Evolutionary conservation across 1,139 yeast species (phyloP), one percentile per base, ranked within the genome.

Genomic region (Oligophagozyma castellii): DNA sequence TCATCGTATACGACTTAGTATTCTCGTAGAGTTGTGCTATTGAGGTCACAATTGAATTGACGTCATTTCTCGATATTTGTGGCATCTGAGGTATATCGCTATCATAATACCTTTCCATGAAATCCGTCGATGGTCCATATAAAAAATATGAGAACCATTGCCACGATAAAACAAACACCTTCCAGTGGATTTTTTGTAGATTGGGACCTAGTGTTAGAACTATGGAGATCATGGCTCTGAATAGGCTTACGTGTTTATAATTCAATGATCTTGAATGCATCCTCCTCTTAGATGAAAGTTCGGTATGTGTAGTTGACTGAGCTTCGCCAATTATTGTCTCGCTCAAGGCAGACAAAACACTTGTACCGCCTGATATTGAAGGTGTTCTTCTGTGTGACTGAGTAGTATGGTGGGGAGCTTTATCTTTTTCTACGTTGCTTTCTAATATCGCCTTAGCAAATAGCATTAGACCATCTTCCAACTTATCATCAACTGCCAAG

Each of bases 131-230:
- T 1, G 78, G 72, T 0, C 89, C 84, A 43, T 72, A 59, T 22
- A 76, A 40, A 47, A 61, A 67, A 53, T 70, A 69, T 42, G 73
- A 66, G 38, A 72, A 61, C 93, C 94, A 68, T 55, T 80, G 93
- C 32, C 86, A 61, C 0, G 93, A 67, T 7, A 69, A 63, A 48
- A 83, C 61, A 8, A 83, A 56, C 16, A 72, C 65, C 12, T 56
- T 53, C 96, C 96, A 89, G 16, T 81, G 70, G 1, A 56, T 34
- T 3, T 33, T 49, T 5, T 66, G 67, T 13, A 86, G 59, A 1
- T 73, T 67, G 0, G 86, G 67, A 0, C 95, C 95, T 16, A 86
- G 54, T 0, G 94, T 78, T 3, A 75, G 64, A 0, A 89, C 86
- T 27, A 89, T 58, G 36, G 81, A 78, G 3, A 75, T 58, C 26